phyloP scores from a whole-genome alignment of 1,284 basidiomycete species.

The Sanguinoderma infundibulare region DNA sequence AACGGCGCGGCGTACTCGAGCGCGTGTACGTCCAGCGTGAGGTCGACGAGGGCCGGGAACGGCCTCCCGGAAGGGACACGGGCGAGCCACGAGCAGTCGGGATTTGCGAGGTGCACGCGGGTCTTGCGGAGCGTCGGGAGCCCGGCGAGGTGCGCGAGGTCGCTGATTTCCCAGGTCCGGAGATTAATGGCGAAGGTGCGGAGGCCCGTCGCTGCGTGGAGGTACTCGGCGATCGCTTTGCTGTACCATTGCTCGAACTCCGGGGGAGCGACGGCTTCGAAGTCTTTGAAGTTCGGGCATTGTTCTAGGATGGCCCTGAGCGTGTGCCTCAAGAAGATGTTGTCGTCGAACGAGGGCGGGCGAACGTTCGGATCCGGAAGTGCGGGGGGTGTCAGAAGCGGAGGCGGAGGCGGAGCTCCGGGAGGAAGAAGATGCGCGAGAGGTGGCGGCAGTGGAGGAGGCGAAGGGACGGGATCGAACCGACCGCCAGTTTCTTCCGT shows the following conservation, averaged over 20 bases:
- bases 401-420: background rate
- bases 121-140: constrained; percentile 8
- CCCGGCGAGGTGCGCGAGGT: constrained; percentile 11
- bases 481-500: background rate
- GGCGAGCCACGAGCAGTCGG: constrained; percentile 11
- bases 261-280: constrained; percentile 2
- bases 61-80: background rate
- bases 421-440: background rate
- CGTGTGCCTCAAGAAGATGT: constrained; percentile 9
- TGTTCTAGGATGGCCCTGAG: constrained; percentile 13
- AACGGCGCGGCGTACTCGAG: constrained; percentile 13
- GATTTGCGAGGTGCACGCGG: background rate
- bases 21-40: constrained; percentile 6
- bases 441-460: background rate
- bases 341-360: constrained; percentile 5
- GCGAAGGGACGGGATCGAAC: background rate
- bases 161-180: constrained; percentile 7
- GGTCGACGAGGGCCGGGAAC: constrained; percentile 8
- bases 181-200: constrained; percentile 5
- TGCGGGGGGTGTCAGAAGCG: background rate
- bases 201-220: constrained; percentile 1
- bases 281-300: constrained; percentile 9
- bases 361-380: background rate
- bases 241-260: constrained; percentile 6
- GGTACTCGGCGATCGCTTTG: constrained; percentile 4